Conservation (phyloP, 768 basidiomycete genomes). For the Pisolithus microcarpus region DNA sequence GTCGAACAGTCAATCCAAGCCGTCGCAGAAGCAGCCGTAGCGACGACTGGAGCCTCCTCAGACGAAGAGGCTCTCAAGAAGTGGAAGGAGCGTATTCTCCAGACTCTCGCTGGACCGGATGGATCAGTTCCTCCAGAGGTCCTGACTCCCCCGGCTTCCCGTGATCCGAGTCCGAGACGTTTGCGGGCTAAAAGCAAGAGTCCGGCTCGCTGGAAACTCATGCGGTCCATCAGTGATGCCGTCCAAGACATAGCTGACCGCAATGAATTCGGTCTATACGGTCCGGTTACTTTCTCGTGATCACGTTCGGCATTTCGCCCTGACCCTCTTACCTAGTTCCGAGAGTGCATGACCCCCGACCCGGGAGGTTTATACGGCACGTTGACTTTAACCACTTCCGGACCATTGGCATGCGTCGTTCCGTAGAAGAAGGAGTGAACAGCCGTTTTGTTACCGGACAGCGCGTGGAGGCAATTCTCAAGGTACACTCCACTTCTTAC, state of each 20-base stretch:
- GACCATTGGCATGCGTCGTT: slow-evolving; percentile 92
- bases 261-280: slow-evolving; percentile 62
- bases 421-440: slow-evolving; percentile 80
- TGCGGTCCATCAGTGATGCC: slow-evolving; percentile 72
- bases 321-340: slow-evolving; percentile 43
- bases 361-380: slow-evolving; percentile 76
- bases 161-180: slow-evolving; percentile 76
- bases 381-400: slow-evolving; percentile 96
- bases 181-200: slow-evolving; percentile 71
- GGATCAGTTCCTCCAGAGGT: slow-evolving; percentile 66
- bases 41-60: slow-evolving; percentile 32
- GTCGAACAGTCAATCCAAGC: slow-evolving; percentile 64
- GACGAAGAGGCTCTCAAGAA: slow-evolving; percentile 38
- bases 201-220: slow-evolving; percentile 77
- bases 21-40: slow-evolving; percentile 56
- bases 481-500: slow-evolving; percentile 36
- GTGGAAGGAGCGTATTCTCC: slow-evolving; percentile 56
- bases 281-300: slow-evolving; percentile 34
- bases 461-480: slow-evolving; percentile 69
- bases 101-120: slow-evolving; percentile 55
- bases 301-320: background rate
- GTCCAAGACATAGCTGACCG: slow-evolving; percentile 63
- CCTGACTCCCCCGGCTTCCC: slow-evolving; percentile 71
- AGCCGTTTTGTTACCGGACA: slow-evolving; percentile 92
- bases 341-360: slow-evolving; percentile 58